Evolutionary conservation across 768 basidiomycete genomes (phyloP).

Genomic region (Hericium erinaceus): DNA sequence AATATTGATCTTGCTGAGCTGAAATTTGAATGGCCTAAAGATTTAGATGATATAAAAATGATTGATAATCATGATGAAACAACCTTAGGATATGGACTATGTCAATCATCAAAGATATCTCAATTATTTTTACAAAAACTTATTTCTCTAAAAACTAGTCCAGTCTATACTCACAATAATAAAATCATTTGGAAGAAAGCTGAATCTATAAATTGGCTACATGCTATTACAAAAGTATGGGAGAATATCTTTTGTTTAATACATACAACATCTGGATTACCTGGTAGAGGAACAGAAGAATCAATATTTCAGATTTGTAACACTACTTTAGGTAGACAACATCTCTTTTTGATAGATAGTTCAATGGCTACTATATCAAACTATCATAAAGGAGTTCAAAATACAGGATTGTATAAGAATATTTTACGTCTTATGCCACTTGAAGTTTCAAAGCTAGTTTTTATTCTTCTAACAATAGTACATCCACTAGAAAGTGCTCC

Average conservation of each 20-base stretch:
- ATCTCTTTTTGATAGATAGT: background rate
- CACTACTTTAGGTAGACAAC: background rate
- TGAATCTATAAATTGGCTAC: background rate
- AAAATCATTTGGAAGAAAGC: background rate
- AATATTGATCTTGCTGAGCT: background rate
- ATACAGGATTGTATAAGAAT: background rate
- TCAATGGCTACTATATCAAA: background rate
- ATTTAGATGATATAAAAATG: background rate
- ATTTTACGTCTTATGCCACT: background rate
- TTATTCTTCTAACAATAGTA: background rate
- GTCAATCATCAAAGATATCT: background rate
- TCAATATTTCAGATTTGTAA: background rate
- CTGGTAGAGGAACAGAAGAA: background rate
- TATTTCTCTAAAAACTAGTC: background rate
- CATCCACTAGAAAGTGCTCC: background rate
- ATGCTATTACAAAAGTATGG: background rate
- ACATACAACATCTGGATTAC: background rate
- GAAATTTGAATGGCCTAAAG: background rate
- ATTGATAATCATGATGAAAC: background rate
- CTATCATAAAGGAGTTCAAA: background rate
- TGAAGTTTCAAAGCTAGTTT: background rate
- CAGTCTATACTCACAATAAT: background rate
- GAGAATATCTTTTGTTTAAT: background rate
- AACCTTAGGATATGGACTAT: background rate
- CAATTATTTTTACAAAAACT: background rate